Base-by-base conservation (phyloP, 2,329 filamentous ascomycete species). In the Alternaria panax region DNA sequence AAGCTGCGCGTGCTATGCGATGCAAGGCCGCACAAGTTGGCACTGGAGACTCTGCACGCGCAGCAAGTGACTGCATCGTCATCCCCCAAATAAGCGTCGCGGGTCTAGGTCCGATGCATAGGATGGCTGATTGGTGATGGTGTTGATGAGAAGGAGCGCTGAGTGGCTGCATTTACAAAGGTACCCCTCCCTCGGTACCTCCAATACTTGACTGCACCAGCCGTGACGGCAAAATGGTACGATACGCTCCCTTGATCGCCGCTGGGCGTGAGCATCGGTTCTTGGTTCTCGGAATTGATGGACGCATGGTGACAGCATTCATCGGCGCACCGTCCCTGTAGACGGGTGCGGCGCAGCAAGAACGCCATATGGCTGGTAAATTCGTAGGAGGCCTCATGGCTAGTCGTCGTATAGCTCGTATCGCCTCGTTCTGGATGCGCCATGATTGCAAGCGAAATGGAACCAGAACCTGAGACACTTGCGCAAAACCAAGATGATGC, bases 121-220 rank as follows among this genome's bases (percentile, higher is more conserved):
- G 54, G 53, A 57, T 57, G 18, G 34, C 53, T 48, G 51, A 53
- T 42, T 52, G 56, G 56, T 62, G 51, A 50, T 25, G 28, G 24
- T 53, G 45, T 40, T 47, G 27, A 18, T 27, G 50, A 22, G 43
- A 32, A 41, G 48, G 25, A 54, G 34, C 51, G 42, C 52, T 55
- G 51, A 43, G 20, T 48, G 54, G 45, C 55, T 56, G 60, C 51
- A 43, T 51, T 63, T 51, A 46, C 42, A 24, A 58, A 66, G 54
- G 57, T 64, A 62, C 66, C 67, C 63, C 48, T 53, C 51, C 51
- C 50, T 56, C 62, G 67, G 67, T 62, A 64, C 51, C 56, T 48
- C 46, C 47, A 56, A 56, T 65, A 66, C 48, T 61, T 58, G 54
- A 63, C 62, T 54, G 59, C 57, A 62, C 52, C 41, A 34, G 51